phyloP scores from a whole-genome alignment of 768 basidiomycete species.

The Pulveroboletus sp. region DNA sequence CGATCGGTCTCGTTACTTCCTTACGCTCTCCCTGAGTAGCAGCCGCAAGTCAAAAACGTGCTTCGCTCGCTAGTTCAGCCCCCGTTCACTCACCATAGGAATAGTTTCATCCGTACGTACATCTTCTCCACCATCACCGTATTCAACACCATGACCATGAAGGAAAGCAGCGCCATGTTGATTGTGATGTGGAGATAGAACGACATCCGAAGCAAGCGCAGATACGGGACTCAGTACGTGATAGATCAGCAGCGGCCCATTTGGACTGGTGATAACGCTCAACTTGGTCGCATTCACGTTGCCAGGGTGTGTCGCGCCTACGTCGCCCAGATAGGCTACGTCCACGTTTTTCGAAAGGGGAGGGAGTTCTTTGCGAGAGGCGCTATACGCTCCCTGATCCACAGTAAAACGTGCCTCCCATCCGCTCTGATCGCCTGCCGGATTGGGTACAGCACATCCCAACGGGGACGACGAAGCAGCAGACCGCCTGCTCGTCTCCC shows the following conservation, averaged over 20 bases:
- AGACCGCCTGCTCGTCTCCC: neutral
- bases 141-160: slow-evolving; percentile 3
- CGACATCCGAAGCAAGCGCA: slow-evolving; percentile 22
- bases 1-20: neutral
- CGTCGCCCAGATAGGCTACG: slow-evolving; percentile 5
- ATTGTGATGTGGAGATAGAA: slow-evolving; percentile 30
- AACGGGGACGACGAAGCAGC: slow-evolving; percentile 1
- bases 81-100: slow-evolving; percentile 17
- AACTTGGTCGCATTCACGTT: slow-evolving; percentile 2
- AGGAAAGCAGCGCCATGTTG: slow-evolving; percentile 3
- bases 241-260: slow-evolving; percentile 7
- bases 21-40: slow-evolving; percentile 9
- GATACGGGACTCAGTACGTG: slow-evolving; percentile 15
- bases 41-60: slow-evolving; percentile 2
- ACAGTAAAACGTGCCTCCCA: slow-evolving; percentile 9
- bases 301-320: slow-evolving; percentile 5
- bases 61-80: slow-evolving; percentile 1
- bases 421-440: slow-evolving; percentile 16
- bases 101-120: slow-evolving; percentile 2
- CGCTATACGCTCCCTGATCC: slow-evolving; percentile 6
- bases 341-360: slow-evolving; percentile 6
- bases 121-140: slow-evolving; percentile 19
- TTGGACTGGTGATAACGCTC: neutral
- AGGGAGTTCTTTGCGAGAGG: slow-evolving; percentile 13
- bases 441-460: slow-evolving; percentile 5